Base-by-base conservation (phyloP, 2,329 filamentous ascomycete genomes). In the Fusarium algeriense region DNA sequence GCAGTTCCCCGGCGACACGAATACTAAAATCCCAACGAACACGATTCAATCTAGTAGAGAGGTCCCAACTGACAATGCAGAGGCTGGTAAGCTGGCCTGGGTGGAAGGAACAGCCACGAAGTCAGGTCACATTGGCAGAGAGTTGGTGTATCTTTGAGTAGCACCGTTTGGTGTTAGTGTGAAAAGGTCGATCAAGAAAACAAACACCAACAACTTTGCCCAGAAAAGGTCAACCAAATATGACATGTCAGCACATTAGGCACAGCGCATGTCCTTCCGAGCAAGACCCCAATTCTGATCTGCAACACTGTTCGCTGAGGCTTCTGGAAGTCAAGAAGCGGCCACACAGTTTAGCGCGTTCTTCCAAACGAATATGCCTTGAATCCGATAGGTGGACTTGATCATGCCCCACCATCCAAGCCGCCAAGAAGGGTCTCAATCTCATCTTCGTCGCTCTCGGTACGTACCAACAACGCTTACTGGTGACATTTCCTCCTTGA, bases 1-100 rank as follows among this genome's bases (percentile, higher is more conserved):
- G 73, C 43, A 28, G 72, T 73, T 80, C 77, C 77, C 78, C 77
- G 79, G 78, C 63, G 73, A 76, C 76, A 76, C 65, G 72, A 76
- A 75, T 63, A 43, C 41, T 53, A 54, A 49, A 52, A 53, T 69
- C 58, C 68, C 67, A 70, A 73, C 63, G 48, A 68, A 68, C 61
- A 59, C 43, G 44, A 53, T 55, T 59, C 53, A 68, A 44, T 64
- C 60, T 43, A 59, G 54, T 49, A 60, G 41, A 60, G 37, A 65
- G 50, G 45, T 46, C 49, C 63, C 57, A 68, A 70, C 54, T 53
- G 57, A 53, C 38, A 58, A 49, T 52, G 43, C 53, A 55, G 67
- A 71, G 60, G 65, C 70, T 73, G 69, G 66, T 30, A 30, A 30
- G 10, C 30, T 30, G 30, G 30, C 30, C 10, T 30, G 30, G 28